These are phyloP conservation scores for Lachnellula suecica DNA, from an alignment of 2,329 filamentous ascomycete genomes.

Conservation along the genomic window DNA sequence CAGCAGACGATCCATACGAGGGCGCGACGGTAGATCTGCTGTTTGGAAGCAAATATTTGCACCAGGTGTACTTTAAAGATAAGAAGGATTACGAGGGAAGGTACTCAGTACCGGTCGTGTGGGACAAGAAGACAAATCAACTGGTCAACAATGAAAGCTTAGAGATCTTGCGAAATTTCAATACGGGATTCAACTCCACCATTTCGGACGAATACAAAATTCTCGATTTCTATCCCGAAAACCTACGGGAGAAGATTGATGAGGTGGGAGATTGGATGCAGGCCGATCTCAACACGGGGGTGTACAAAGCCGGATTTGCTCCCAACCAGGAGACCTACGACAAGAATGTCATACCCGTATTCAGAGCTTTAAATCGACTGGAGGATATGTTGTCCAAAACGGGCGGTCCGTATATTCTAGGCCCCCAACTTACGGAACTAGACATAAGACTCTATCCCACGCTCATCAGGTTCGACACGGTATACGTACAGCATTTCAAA, in stretches of 20 bases:
- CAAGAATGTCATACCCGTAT: slow-evolving; percentile 66
- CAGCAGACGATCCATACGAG: slow-evolving; percentile 58
- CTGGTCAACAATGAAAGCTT: slow-evolving; percentile 80
- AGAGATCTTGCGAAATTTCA: slow-evolving; percentile 80
- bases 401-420: slow-evolving; percentile 62
- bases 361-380: slow-evolving; percentile 72
- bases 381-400: slow-evolving; percentile 62
- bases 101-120: slow-evolving; percentile 67
- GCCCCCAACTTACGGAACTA: slow-evolving; percentile 71
- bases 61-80: slow-evolving; percentile 65
- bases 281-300: slow-evolving; percentile 64
- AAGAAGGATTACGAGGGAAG: slow-evolving; percentile 63
- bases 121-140: slow-evolving; percentile 60
- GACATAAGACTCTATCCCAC: slow-evolving; percentile 71
- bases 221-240: slow-evolving; percentile 65
- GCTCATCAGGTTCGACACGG: slow-evolving; percentile 63
- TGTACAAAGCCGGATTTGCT: slow-evolving; percentile 78
- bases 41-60: slow-evolving; percentile 59
- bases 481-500: slow-evolving; percentile 65
- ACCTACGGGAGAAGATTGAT: slow-evolving; percentile 65
- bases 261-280: slow-evolving; percentile 79
- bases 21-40: slow-evolving; percentile 60
- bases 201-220: slow-evolving; percentile 48
- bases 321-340: slow-evolving; percentile 81
- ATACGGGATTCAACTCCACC: slow-evolving; percentile 45